phyloP scores from a whole-genome alignment of 306 rosid species.

The Neltuma alba region DNA sequence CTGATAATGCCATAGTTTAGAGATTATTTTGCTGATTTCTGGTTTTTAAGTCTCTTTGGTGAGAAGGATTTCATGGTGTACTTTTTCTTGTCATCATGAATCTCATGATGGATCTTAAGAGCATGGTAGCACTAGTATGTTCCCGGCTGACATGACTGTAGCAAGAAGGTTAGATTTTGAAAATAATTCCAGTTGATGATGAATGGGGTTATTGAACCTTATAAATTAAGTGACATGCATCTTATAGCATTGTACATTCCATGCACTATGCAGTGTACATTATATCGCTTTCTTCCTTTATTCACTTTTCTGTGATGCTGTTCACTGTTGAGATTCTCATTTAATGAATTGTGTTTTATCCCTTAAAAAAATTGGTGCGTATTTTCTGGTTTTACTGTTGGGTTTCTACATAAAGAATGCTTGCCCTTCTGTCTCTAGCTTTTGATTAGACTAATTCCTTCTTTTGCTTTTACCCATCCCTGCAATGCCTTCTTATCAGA shows the following conservation, averaged over 20 bases:
- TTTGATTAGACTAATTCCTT: neutral
- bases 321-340: neutral
- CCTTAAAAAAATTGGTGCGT: neutral
- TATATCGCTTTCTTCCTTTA: neutral
- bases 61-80: neutral
- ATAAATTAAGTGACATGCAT: too few relatives aligned
- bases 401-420: neutral
- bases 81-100: neutral
- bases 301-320: neutral
- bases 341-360: neutral
- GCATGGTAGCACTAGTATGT: neutral
- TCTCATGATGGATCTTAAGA: neutral
- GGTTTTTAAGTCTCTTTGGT: neutral
- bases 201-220: neutral
- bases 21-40: neutral
- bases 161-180: neutral
- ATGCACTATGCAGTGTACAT: constrained; percentile 20
- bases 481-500: neutral
- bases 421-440: neutral
- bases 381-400: neutral
- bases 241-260: neutral
- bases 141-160: constrained; percentile 14
- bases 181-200: neutral
- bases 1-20: constrained; percentile 13
- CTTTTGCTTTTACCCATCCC: neutral